These are phyloP conservation scores for Centrapalus pauciflorus DNA, from an alignment of 129 eudicot species.

Conservation along the genomic window DNA sequence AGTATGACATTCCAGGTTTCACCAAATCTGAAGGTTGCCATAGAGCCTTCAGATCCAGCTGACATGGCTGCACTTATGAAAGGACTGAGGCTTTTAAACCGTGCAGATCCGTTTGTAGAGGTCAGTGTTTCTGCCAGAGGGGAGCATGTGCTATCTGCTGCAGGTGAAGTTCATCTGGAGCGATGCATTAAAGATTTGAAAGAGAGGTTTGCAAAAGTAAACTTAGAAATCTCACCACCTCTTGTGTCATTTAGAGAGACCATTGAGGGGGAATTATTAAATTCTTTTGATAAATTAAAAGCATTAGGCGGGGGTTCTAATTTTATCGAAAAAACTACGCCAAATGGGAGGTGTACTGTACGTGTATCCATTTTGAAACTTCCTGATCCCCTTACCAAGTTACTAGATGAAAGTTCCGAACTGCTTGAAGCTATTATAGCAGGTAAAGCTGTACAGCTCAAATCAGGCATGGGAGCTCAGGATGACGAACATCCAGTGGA, in stretches of 20 bases:
- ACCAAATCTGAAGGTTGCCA: slow-evolving; percentile 90
- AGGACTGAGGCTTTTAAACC: slow-evolving; percentile 83
- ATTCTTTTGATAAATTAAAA: slow-evolving; percentile 63
- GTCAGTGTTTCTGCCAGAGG: slow-evolving; percentile 89
- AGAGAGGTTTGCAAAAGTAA: slow-evolving; percentile 93
- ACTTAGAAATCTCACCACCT: slow-evolving; percentile 89
- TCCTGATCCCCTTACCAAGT: slow-evolving; percentile 72
- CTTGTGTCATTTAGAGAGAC: slow-evolving; percentile 93
- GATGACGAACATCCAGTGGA: slow-evolving; percentile 66
- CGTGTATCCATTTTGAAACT: slow-evolving; percentile 82
- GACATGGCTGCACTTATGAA: slow-evolving; percentile 85
- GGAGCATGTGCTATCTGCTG: slow-evolving; percentile 97
- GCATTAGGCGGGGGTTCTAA: slow-evolving; percentile 46
- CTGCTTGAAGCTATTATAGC: slow-evolving; percentile 69
- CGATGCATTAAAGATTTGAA: slow-evolving; percentile 86
- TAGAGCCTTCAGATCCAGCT: slow-evolving; percentile 90
- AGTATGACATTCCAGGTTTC: slow-evolving; percentile 96
- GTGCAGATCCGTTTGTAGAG: slow-evolving; percentile 98
- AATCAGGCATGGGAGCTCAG: slow-evolving; percentile 40
- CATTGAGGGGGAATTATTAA: slow-evolving; percentile 57
- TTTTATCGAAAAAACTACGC: slow-evolving; percentile 60
- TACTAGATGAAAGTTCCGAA: slow-evolving; percentile 78
- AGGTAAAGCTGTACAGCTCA: slow-evolving; percentile 57
- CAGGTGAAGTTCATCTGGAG: slow-evolving; percentile 97
- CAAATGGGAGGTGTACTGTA: slow-evolving; percentile 89